Evolutionary conservation across 2,329 filamentous ascomycete species (phyloP), one percentile per base, ranked within the genome.

Genomic region (Penicillium sp.): DNA sequence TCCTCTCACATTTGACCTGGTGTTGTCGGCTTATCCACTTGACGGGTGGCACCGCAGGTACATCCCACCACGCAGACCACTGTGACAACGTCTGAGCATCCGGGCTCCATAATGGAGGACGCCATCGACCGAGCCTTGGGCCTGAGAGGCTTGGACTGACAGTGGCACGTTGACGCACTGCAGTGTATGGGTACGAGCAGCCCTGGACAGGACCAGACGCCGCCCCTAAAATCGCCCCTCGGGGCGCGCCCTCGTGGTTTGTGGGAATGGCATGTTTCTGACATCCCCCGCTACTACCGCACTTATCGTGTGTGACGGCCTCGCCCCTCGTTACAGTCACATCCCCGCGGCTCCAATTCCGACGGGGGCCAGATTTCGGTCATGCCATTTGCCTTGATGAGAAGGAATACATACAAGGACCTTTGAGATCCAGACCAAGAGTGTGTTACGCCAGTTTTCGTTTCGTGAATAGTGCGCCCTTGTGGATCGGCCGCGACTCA

Each of bases 401-500:
- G 5, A 39, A 39, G n/a, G n/a, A n/a, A n/a, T n/a, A n/a, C n/a
- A n/a, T n/a, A n/a, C n/a, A n/a, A n/a, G n/a, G n/a, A n/a, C n/a
- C n/a, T n/a, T n/a, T n/a, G n/a, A n/a, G n/a, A n/a, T 42, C 36
- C 44, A 47, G 41, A 40, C 27, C 41, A 13, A 31, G 19, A 35
- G 35, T 18, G 21, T 44, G 33, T 42, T 39, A 40, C 43, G 45
- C 36, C 32, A 41, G 38, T 17, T 45, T 47, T 48, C 31, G 37
- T 46, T 46, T 50, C 36, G 39, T 39, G 40, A 33, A 43, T 44
- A 44, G 45, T 46, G 41, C 43, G 46, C 43, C 46, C 41, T 35
- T 43, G 48, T 50, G 48, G 48, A 51, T 35, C 47, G 28, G 13
- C 41, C 38, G 46, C 41, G 41, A 39, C 43, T 47, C 41, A 21